Base-by-base conservation (phyloP, 2,329 filamentous ascomycete genomes). In the Penicillium fuscoglaucum region DNA sequence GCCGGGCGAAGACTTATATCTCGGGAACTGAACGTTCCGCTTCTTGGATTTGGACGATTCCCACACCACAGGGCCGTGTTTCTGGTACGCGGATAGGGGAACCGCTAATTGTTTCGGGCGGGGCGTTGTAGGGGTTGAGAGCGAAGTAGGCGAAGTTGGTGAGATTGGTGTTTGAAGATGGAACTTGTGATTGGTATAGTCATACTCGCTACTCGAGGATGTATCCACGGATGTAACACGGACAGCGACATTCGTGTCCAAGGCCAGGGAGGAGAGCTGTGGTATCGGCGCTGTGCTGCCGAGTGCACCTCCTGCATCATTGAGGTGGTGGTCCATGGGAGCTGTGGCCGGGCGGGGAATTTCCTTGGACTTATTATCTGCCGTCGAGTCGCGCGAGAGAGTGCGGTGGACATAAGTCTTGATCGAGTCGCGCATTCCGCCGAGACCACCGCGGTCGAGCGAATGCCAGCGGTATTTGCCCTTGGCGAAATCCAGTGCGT, bases 51-150 rank as follows among this genome's bases (percentile, higher is more conserved):
- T 65, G 17, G 64, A 57, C 12, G 67, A 64, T n/a, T 74, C 73
- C 70, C 72, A 76, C 43, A 74, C 69, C 4, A 70, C 64, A 0
- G 72, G 57, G 6, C 72, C 74, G 31, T 76, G 72, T 47, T 72
- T 72, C 57, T 76, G 75, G 41, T 77, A 77, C 1, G 70, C 63
- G 0, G 72, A 70, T 10, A 74, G 62, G 2, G 72, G 74, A 2
- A 75, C 70, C 1, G 72, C 72, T 3, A 71, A 64, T 44, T 73
- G 72, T 52, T 67, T 70, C 4, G 40, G 61, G 1, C 63, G 64
- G 10, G 63, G 57, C 6, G 35, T 60, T 55, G 2, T 57, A 15
- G 51, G 64, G 15, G 47, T 49, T 44, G 52, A 24, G 10, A 56
- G 49, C n/a, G 62, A 53, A 6, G 40, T 45, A 21, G 47, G 48